phyloP scores from a whole-genome alignment of 2,329 filamentous ascomycete species.

The Trematosphaeria pertusa region DNA sequence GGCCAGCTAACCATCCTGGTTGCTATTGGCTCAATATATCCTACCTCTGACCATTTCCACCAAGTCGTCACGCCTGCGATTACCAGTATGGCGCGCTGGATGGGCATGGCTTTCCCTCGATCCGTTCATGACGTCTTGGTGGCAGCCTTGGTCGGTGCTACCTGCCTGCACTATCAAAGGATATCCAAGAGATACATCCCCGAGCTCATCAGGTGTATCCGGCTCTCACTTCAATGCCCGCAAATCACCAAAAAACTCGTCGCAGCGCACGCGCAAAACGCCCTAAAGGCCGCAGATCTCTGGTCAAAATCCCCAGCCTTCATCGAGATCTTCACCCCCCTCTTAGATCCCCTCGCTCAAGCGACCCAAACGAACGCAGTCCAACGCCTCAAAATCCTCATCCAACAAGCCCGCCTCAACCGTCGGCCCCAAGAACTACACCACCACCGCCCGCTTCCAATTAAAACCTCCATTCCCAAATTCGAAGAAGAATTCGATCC shows the following conservation, averaged over 20 bases:
- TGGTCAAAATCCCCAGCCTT: slow-evolving; percentile 80
- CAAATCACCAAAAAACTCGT: slow-evolving; percentile 57
- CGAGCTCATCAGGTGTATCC: slow-evolving; percentile 81
- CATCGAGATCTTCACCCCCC: slow-evolving; percentile 76
- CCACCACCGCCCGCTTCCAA: slow-evolving; percentile 84
- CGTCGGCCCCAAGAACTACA: slow-evolving; percentile 87
- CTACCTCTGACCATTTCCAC: slow-evolving; percentile 97
- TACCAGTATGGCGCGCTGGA: slow-evolving; percentile 81
- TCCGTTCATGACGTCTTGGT: slow-evolving; percentile 70
- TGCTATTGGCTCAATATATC: slow-evolving; percentile 83
- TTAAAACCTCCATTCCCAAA: slow-evolving; percentile 87
- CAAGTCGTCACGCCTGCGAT: slow-evolving; percentile 90
- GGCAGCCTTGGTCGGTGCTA: slow-evolving; percentile 79
- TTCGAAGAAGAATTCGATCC: slow-evolving; percentile 97
- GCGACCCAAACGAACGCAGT: slow-evolving; percentile 57
- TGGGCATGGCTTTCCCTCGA: slow-evolving; percentile 77
- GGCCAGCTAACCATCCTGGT: slow-evolving; percentile 86
- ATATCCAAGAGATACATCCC: slow-evolving; percentile 88
- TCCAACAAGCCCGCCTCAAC: slow-evolving; percentile 67
- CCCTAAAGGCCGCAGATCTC: slow-evolving; percentile 71
- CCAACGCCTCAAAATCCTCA: slow-evolving; percentile 66
- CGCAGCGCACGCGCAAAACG: slow-evolving; percentile 67
- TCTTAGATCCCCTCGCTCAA: slow-evolving; percentile 45
- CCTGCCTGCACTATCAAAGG: slow-evolving; percentile 82
- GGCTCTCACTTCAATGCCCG: slow-evolving; percentile 69